Percentiles rank a stretch among this genome's conserved stretches.
Conservation (phyloP, 176 grass and related monocot genomes). For the Avena sativa region DNA sequence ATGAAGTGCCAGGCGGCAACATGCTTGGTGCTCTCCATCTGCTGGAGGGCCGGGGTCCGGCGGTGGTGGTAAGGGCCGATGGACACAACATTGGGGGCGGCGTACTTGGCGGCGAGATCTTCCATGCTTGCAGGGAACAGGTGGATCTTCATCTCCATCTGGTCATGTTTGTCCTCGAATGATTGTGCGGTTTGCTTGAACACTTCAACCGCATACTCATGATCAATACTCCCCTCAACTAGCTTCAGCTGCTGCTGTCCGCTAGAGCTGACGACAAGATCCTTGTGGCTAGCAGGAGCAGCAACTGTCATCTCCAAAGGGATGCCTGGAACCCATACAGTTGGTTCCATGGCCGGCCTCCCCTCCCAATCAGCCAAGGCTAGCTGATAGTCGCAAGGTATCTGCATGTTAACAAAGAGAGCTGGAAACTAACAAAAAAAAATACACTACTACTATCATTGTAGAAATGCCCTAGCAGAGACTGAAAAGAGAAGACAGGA, state of each 20-base stretch:
- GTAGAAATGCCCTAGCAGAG: background rate
- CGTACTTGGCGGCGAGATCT: background rate
- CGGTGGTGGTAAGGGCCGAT: conserved; percentile 14
- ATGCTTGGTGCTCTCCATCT: conserved; percentile 15
- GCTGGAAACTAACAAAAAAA: background rate
- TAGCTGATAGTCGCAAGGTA: conserved; percentile 4
- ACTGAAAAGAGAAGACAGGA: background rate
- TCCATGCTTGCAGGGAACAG: background rate
- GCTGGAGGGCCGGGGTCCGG: background rate
- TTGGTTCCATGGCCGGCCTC: conserved; percentile 17
- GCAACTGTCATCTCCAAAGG: conserved; percentile 1
- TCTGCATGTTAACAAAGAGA: background rate
- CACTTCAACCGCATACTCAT: background rate
- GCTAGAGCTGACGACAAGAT: background rate
- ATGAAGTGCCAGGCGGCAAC: background rate
- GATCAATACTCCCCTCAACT: background rate
- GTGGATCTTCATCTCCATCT: background rate
- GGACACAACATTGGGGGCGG: background rate
- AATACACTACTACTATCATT: background rate
- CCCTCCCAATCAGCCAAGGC: background rate
- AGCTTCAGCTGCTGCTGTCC: background rate
- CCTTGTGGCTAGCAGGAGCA: background rate
- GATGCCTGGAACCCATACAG: background rate
- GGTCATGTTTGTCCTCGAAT: background rate
- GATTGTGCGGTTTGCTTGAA: conserved; percentile 3